Evolutionary conservation across 1,284 basidiomycete species (phyloP).

Genomic region (Termitomyces sp.): DNA sequence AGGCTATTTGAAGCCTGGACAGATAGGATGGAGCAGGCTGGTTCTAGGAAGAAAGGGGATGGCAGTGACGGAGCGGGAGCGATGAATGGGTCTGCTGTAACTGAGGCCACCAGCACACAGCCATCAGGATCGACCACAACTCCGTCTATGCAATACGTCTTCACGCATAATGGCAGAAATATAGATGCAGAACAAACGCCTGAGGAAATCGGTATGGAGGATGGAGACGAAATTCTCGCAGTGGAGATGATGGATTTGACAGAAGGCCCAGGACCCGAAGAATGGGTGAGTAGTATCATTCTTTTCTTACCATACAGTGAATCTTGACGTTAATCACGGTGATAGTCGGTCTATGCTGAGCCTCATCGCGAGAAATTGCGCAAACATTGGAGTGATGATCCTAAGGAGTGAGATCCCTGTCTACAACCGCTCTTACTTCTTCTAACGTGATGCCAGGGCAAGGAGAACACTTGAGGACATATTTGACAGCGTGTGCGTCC

Average conservation of each 20-base stretch:
- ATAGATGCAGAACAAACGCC: slow-evolving; percentile 73
- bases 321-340: background rate
- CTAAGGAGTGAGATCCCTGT: slow-evolving; percentile 53
- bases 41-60: slow-evolving; percentile 32
- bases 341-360: slow-evolving; percentile 58
- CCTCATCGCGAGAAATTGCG: slow-evolving; percentile 59
- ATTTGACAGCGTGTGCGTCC: slow-evolving; percentile 71
- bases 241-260: slow-evolving; percentile 85
- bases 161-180: slow-evolving; percentile 71
- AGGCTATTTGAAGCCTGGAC: slow-evolving; percentile 82
- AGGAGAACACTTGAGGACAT: slow-evolving; percentile 70
- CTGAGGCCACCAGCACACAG: slow-evolving; percentile 33
- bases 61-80: slow-evolving; percentile 24
- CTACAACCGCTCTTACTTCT: slow-evolving; percentile 10
- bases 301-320: background rate
- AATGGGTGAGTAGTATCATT: slow-evolving; percentile 45
- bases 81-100: slow-evolving; percentile 44
- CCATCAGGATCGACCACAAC: slow-evolving; percentile 24
- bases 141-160: slow-evolving; percentile 66
- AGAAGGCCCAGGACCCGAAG: slow-evolving; percentile 54
- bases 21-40: slow-evolving; percentile 67
- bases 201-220: slow-evolving; percentile 80
- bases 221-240: slow-evolving; percentile 78
- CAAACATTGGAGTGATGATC: slow-evolving; percentile 74
- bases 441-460: slow-evolving; percentile 42